Evolutionary conservation across 75 land plant genomes (phyloP), one percentile per base, ranked within the genome.

Genomic region (Pinus taeda): DNA sequence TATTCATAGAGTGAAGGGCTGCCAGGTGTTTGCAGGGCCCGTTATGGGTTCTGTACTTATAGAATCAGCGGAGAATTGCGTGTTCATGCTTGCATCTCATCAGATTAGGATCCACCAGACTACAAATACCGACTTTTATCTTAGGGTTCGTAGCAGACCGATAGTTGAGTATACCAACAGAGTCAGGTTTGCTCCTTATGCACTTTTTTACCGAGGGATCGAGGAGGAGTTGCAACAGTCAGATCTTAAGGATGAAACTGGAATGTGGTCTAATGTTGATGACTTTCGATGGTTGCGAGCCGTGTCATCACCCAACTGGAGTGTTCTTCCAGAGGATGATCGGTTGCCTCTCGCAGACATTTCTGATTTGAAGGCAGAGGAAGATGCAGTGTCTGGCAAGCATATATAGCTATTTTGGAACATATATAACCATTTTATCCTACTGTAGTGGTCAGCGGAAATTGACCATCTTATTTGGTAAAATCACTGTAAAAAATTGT

Each of bases 241-340:
- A 13, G 84, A 81, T 33, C 85, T 95, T 20, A 75, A 49, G 13
- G 95, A 92, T 82, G 98, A 95, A 75, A 93, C 90, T 6, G 98
- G 85, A 56, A 85, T 88, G 76, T 95, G 98, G 98, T 95, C 77
- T 30, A 30, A 30, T 30, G 33, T 30, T 0, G 33, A 30, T 30
- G 33, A 30, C 33, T 30, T 30, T 30, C 59, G 79, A 65, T 95
- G 98, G 98, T 75, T 95, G 57, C 67, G 93, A 30, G 95, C 95
- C 3, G 84, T 87, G 74, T 93, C 87, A 59, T 93, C 95, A 3
- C 98, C 98, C 1, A 95, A 95, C 76, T 95, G 98, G 98, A 83
- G 85, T 17, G 45, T 91, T 14, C 71, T 95, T 74, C 92, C 89
- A 2, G 83, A 88, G 69, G 74, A 79, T 29, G 87, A 93, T 57